Percentiles rank a stretch among this genome's conserved stretches.
These are phyloP conservation scores for Fragaria vesca DNA, from an alignment of 306 rosid genomes.

Conservation along the genomic window DNA sequence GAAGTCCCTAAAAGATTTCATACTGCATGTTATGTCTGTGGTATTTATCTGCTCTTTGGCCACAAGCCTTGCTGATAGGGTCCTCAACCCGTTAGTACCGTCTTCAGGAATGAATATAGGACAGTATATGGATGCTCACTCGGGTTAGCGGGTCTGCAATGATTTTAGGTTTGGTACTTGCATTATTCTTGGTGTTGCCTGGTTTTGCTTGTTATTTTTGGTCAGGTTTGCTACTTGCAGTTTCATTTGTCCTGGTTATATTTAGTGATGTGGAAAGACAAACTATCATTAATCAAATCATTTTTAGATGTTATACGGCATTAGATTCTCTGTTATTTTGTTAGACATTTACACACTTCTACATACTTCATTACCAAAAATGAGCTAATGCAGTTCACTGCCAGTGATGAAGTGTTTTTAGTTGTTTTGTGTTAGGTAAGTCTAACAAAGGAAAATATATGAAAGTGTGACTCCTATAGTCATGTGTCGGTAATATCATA, in stretches of 20 bases:
- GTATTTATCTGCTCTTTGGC: slow-evolving; percentile 8
- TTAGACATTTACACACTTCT: neutral
- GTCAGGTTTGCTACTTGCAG: slow-evolving; percentile 2
- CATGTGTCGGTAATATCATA: neutral
- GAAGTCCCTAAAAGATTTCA: neutral
- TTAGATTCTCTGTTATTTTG: neutral
- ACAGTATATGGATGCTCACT: neutral
- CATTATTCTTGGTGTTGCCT: neutral
- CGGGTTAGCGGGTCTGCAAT: neutral
- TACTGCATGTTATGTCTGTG: neutral
- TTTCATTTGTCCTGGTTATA: neutral
- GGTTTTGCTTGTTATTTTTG: neutral
- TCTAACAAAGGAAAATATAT: neutral
- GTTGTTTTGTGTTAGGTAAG: neutral
- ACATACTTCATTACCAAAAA: neutral
- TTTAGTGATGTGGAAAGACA: slow-evolving; percentile 1
- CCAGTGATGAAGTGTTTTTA: neutral
- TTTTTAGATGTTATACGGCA: neutral
- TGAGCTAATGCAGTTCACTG: neutral
- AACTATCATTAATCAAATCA: neutral
- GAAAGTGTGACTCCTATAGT: neutral
- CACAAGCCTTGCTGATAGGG: neutral
- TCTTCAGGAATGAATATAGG: neutral
- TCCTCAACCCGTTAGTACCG: neutral
- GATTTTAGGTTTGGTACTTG: neutral